Base-by-base conservation (phyloP, 2,329 filamentous ascomycete species). In the Apiospora marii region DNA sequence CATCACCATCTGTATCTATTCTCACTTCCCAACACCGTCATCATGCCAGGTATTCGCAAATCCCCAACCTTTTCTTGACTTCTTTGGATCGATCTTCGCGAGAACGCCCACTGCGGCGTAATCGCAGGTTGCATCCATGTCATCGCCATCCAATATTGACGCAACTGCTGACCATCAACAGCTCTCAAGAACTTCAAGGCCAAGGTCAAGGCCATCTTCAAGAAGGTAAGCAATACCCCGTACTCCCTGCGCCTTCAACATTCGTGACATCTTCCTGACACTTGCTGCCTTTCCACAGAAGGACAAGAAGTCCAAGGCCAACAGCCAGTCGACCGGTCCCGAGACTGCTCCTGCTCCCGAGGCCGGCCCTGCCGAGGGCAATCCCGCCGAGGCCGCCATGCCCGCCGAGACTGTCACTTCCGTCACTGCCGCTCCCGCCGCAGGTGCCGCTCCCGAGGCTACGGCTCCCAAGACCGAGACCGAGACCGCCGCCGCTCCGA, bases 151-250 rank as follows among this genome's bases (percentile, higher is more conserved):
- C 77, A 16, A 14, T 14, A 4, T 61, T 61, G 53, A 64, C 10
- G 79, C 73, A 79, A 71, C 51, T 71, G 27, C 43, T 44, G 67
- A 27, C 69, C 43, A 49, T 61, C 27, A 68, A 67, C 75, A 89
- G 87, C 87, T 46, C 81, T 90, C 74, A 85, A 87, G 79, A 89
- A 89, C 82, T 76, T 90, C 76, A 88, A 87, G 85, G 83, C 81
- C 78, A 89, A 88, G 86, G 79, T 90, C 79, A 87, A 86, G 84
- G 81, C 82, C 75, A 81, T 83, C 80, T 87, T 88, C 83, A 87
- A 85, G 81, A 87, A 86, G 81, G 68, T 70, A 58, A 51, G 27
- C 49, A 48, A 24, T 24, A 7, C 67, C 6, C 5, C 14, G 1
- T 22, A 3, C 22, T 37, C 14, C 44, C 27, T 16, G 27, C n/a